phyloP scores from a whole-genome alignment of 345 rosid genomes.

The Firmiana major region DNA sequence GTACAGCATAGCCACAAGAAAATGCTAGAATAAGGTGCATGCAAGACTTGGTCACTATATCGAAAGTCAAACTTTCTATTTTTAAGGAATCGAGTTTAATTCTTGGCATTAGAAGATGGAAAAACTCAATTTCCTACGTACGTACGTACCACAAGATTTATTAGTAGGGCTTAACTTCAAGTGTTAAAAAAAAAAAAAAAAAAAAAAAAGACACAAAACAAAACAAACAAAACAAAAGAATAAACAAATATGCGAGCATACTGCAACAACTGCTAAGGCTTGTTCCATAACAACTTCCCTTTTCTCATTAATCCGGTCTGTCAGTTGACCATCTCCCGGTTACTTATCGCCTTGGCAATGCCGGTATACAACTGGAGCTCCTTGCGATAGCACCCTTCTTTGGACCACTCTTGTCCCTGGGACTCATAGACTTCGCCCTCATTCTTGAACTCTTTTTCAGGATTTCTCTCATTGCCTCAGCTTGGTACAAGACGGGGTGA shows the following conservation, averaged over 20 bases:
- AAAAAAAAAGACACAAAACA: no score
- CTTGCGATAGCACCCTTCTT: conserved; percentile 45
- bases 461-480: conserved; percentile 77
- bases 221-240: no score
- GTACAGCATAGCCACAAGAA: not conserved
- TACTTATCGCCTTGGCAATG: conserved; percentile 46
- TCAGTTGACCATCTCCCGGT: conserved; percentile 24
- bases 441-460: conserved; percentile 47
- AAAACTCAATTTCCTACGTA: not conserved
- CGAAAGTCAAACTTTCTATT: not conserved
- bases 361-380: conserved; percentile 81
- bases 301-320: not conserved
- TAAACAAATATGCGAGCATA: not conserved
- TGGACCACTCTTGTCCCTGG: conserved; percentile 28
- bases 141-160: not conserved
- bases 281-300: not conserved
- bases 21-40: not conserved
- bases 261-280: not conserved
- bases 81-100: not conserved
- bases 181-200: not conserved
- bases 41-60: not conserved
- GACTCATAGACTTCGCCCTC: conserved; percentile 36
- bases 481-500: conserved; percentile 69
- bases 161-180: not conserved
- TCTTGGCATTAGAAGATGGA: not conserved